Evolutionary conservation across 2,329 filamentous ascomycete species (phyloP).

Genomic region (Cladosporium sp.): DNA sequence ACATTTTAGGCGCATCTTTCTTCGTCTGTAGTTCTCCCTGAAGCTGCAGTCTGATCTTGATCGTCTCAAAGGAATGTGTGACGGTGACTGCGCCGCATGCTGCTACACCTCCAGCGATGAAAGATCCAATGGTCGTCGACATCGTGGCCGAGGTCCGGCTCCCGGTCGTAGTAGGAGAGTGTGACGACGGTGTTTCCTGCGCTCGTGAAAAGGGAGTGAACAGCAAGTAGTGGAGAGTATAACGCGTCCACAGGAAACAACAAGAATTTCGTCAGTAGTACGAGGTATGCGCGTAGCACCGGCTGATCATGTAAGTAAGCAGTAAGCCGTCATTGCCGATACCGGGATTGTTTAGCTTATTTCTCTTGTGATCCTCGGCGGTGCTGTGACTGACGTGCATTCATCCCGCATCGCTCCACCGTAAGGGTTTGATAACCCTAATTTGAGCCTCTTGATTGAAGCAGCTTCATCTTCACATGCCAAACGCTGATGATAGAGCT

Average conservation of each 20-base stretch:
- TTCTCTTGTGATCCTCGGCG: background rate
- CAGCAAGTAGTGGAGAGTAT: background rate
- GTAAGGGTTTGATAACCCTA: background rate
- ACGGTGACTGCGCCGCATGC: conserved; percentile 97
- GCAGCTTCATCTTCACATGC: conserved; percentile 14
- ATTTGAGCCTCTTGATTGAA: background rate
- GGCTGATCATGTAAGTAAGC: conserved; percentile 3
- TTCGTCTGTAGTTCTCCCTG: conserved; percentile 93
- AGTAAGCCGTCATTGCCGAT: background rate
- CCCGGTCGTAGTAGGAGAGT: background rate
- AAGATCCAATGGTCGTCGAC: conserved; percentile 63
- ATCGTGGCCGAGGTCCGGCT: conserved; percentile 31
- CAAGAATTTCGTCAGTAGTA: background rate
- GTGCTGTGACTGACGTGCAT: background rate
- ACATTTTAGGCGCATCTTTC: conserved; percentile 80
- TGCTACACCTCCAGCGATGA: conserved; percentile 93
- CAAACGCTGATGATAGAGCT: background rate
- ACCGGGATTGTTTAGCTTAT: background rate
- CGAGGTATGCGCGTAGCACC: background rate
- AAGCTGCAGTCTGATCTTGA: conserved; percentile 96
- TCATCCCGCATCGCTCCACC: background rate
- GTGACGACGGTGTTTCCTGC: background rate
- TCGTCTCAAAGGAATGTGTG: conserved; percentile 96
- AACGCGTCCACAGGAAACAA: background rate
- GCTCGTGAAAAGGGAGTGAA: background rate